phyloP scores from a whole-genome alignment of 345 rosid genomes.

The Punica granatum region DNA sequence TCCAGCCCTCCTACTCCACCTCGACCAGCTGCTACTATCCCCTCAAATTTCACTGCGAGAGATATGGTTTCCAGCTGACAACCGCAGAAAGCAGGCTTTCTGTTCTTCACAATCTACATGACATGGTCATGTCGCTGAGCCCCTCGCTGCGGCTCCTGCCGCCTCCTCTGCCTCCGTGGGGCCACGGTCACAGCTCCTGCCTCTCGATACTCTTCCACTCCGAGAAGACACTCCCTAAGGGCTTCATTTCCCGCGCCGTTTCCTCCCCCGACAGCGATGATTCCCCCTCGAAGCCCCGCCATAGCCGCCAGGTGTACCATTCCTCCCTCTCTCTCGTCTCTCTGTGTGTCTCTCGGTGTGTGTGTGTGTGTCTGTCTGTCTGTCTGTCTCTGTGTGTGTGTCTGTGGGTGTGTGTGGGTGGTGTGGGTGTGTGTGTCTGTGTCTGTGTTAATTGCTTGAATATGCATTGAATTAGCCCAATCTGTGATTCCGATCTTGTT shows the following conservation, averaged over 20 bases:
- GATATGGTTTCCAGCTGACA: no score
- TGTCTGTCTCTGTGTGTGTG: no score
- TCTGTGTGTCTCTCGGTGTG: no score
- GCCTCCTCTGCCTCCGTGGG: neutral
- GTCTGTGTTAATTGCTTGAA: neutral
- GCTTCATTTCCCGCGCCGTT: neutral
- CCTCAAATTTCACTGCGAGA: no score
- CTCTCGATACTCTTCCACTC: neutral
- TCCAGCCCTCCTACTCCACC: no score
- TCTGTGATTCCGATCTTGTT: neutral
- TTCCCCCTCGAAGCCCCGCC: neutral
- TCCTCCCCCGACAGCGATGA: neutral
- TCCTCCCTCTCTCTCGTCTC: neutral
- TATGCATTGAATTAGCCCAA: neutral
- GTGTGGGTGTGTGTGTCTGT: neutral
- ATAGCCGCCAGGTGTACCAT: neutral
- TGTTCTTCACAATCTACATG: no score
- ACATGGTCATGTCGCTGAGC: neutral
- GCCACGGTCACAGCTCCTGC: neutral
- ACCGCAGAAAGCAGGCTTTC: no score
- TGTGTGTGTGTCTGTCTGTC: neutral
- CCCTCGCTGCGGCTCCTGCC: neutral
- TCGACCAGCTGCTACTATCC: no score
- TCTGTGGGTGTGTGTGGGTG: no score
- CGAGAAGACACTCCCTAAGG: neutral